Conservation (phyloP, 2,329 filamentous ascomycete genomes). For the Amauroascus verrucosus region DNA sequence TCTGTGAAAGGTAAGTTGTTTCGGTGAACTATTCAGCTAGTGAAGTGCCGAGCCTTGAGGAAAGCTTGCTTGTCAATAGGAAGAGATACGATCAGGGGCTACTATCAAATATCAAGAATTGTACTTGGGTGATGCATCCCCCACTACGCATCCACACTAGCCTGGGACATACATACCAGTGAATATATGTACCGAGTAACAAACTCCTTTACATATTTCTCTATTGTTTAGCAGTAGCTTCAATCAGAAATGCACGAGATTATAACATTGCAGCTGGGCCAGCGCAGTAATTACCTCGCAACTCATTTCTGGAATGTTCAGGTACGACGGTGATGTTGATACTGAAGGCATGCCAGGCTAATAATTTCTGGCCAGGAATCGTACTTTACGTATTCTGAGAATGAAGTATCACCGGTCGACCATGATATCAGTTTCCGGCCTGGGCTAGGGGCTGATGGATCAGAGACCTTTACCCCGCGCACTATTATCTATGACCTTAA, state of each 20-base stretch:
- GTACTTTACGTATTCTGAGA: constrained; percentile 77
- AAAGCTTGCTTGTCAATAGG: background rate
- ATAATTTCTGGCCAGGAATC: constrained; percentile 61
- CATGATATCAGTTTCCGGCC: constrained; percentile 83
- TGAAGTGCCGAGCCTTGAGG: background rate
- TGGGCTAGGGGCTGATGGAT: constrained; percentile 69
- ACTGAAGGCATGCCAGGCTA: background rate
- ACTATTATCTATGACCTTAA: constrained; percentile 93
- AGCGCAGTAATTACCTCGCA: constrained; percentile 83
- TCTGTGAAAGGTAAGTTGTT: too few species aligned
- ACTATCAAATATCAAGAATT: too few species aligned
- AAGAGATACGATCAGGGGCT: too few species aligned
- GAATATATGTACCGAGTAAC: background rate
- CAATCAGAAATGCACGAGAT: constrained; percentile 73
- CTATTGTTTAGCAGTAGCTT: background rate
- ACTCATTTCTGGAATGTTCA: constrained; percentile 98
- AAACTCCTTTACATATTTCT: background rate
- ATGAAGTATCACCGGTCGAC: constrained; percentile 58
- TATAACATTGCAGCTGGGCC: constrained; percentile 83
- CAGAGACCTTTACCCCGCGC: constrained; percentile 84
- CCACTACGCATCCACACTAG: too few species aligned
- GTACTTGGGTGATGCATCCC: too few species aligned
- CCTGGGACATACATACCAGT: too few species aligned
- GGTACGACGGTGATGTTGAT: constrained; percentile 36
- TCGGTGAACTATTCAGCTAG: background rate